Evolutionary conservation across 176 grass and related monocot species (phyloP).

Genomic region (Carex parvula): DNA sequence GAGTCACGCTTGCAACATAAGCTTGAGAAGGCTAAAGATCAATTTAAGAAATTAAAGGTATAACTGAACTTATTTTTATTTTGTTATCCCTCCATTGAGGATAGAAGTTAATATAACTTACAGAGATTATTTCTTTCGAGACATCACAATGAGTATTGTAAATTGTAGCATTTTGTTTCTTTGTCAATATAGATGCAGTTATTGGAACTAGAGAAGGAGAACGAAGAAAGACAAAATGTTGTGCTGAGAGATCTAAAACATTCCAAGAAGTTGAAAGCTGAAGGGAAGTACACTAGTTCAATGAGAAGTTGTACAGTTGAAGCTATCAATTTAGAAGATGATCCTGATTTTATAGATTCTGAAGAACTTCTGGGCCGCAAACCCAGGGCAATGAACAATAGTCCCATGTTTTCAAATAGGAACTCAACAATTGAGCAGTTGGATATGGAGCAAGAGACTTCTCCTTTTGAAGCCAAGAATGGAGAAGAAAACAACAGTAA

Average conservation of each 20-base stretch:
- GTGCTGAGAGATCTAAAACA: conserved; percentile 63
- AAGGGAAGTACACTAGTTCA: conserved; percentile 31
- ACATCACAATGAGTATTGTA: background rate
- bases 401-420: background rate
- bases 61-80: background rate
- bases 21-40: conserved; percentile 72
- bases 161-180: conserved; percentile 15
- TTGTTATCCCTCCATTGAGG: background rate
- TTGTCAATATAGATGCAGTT: conserved; percentile 43
- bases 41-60: conserved; percentile 73
- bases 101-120: background rate
- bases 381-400: background rate
- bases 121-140: conserved; percentile 3
- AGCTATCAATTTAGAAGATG: conserved; percentile 27
- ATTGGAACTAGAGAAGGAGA: conserved; percentile 56
- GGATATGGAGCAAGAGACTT: conserved; percentile 2
- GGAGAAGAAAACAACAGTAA: background rate
- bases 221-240: conserved; percentile 81
- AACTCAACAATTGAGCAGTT: background rate
- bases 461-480: conserved; percentile 10
- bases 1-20: conserved; percentile 53
- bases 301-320: background rate
- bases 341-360: conserved; percentile 3
- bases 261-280: conserved; percentile 67
- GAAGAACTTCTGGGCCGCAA: conserved; percentile 14